A percentile compares a stretch with the other conserved stretches of the same genome.
These are phyloP conservation scores for Brassica nigra DNA, from an alignment of 345 rosid species.

Conservation along the genomic window DNA sequence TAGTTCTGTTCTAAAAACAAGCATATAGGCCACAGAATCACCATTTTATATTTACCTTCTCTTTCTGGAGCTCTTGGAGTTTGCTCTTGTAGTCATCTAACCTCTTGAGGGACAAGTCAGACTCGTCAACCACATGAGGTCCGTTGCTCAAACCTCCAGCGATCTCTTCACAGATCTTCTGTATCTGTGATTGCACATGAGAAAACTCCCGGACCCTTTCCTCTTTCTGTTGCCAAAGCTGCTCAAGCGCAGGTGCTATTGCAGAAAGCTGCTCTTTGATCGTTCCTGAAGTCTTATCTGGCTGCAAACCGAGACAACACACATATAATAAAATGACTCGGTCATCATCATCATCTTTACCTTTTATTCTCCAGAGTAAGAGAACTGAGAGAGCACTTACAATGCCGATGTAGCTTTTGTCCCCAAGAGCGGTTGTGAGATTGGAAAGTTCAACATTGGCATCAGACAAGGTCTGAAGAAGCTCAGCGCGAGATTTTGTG, in stretches of 20 bases:
- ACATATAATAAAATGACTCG: not conserved
- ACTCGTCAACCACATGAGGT: conserved; percentile 72
- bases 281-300: conserved; percentile 76
- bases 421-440: conserved; percentile 84
- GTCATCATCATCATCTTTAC: not conserved
- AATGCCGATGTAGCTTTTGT: conserved; percentile 61
- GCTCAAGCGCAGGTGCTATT: conserved; percentile 89
- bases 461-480: conserved; percentile 85
- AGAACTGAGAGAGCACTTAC: conserved; percentile 48
- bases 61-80: conserved; percentile 90
- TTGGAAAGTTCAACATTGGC: conserved; percentile 77
- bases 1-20: conserved; percentile 7
- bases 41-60: no score
- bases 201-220: conserved; percentile 81
- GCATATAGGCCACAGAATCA: not conserved
- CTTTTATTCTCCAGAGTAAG: not conserved
- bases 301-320: conserved; percentile 51
- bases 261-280: conserved; percentile 97
- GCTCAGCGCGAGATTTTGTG: conserved; percentile 77
- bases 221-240: conserved; percentile 89
- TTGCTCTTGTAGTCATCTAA: conserved; percentile 71
- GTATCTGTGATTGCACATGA: conserved; percentile 85
- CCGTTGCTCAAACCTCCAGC: conserved; percentile 62
- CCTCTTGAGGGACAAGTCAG: conserved; percentile 80
- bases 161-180: conserved; percentile 88